Evolutionary conservation across 495 filamentous ascomycete species (phyloP).

Genomic region (Penicillium odoratum): DNA sequence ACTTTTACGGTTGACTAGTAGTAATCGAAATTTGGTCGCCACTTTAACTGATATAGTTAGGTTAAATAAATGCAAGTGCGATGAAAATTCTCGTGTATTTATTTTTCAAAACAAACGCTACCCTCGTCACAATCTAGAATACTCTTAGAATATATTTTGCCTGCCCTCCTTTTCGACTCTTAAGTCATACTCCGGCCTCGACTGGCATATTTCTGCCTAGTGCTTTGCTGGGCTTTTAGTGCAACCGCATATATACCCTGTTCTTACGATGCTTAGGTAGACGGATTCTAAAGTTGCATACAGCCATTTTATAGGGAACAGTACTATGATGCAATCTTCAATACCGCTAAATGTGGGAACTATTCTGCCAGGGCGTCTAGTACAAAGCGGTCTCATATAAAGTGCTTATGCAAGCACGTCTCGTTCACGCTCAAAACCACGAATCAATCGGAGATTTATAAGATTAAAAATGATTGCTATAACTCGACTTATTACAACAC

Average conservation of each 20-base stretch:
- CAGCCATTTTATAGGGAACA: neutral
- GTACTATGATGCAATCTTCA: neutral
- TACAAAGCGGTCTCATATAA: constrained; percentile 2
- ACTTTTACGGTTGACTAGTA: neutral
- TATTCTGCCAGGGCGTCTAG: neutral
- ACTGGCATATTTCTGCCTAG: neutral
- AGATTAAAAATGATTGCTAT: neutral
- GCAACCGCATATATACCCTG: neutral
- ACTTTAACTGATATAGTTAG: neutral
- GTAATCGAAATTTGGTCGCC: neutral
- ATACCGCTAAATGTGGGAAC: neutral
- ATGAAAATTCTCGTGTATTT: neutral
- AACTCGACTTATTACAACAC: neutral
- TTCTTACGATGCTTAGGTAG: constrained; percentile 1
- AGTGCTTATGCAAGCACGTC: neutral
- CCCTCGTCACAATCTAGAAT: neutral
- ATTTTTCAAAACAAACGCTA: neutral
- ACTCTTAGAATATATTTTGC: neutral
- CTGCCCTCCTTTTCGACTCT: neutral
- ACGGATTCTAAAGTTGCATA: constrained; percentile 2
- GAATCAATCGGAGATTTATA: neutral
- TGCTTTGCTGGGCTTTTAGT: neutral
- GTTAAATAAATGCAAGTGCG: neutral
- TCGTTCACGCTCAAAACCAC: neutral
- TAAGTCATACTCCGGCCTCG: neutral